These are phyloP conservation scores for Tausonia pullulans DNA, from an alignment of 1,284 basidiomycete genomes.

Conservation along the genomic window DNA sequence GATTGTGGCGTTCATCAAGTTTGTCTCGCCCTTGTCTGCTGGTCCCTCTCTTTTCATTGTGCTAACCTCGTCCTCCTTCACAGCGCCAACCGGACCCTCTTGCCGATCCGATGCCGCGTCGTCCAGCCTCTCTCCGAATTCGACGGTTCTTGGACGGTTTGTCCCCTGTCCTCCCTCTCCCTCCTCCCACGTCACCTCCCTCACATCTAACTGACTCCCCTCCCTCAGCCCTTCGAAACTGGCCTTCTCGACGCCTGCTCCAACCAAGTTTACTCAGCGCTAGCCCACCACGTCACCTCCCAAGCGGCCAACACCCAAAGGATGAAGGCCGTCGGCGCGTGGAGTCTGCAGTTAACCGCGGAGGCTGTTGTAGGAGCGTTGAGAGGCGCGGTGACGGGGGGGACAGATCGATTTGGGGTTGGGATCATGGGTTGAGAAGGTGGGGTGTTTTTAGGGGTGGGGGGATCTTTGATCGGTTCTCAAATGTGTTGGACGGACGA, in stretches of 20 bases:
- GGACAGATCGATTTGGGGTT: too few species aligned
- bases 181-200: conserved; percentile 28
- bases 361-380: conserved; percentile 51
- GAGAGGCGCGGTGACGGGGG: conserved; percentile 39
- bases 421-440: too few species aligned
- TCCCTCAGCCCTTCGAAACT: conserved; percentile 36
- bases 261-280: conserved; percentile 51
- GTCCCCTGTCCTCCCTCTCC: conserved; percentile 27
- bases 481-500: too few species aligned
- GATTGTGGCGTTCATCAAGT: conserved; percentile 99
- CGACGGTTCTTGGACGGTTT: conserved; percentile 78
- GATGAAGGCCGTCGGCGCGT: conserved; percentile 71
- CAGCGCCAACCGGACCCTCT: conserved; percentile 78
- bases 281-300: conserved; percentile 75
- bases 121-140: conserved; percentile 68
- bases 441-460: too few species aligned
- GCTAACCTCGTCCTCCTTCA: conserved; percentile 18
- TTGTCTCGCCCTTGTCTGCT: conserved; percentile 27
- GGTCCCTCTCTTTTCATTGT: neutral
- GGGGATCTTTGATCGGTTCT: too few species aligned
- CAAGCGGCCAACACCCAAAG: conserved; percentile 76
- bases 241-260: conserved; percentile 73
- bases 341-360: conserved; percentile 65
- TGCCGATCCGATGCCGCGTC: conserved; percentile 80
- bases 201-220: conserved; percentile 22